Evolutionary conservation across 2,329 filamentous ascomycete species (phyloP).

Genomic region (Colletotrichum chlorophyti): DNA sequence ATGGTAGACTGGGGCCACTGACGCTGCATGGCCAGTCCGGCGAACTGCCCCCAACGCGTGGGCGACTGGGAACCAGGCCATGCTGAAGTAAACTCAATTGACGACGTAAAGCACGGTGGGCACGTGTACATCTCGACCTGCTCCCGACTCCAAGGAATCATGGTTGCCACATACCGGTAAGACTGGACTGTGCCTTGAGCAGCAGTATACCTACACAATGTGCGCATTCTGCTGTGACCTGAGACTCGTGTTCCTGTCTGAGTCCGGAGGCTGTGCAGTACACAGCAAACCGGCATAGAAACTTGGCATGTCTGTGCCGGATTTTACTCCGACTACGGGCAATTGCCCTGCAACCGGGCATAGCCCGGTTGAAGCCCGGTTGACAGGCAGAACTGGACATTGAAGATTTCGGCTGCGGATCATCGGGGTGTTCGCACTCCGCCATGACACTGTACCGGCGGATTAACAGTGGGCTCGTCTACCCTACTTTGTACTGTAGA

Average conservation of each 20-base stretch:
- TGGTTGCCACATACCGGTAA: too few species aligned
- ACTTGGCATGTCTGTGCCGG: too few species aligned
- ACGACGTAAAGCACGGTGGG: neutral
- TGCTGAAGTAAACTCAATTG: slow-evolving; percentile 10
- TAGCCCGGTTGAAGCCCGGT: too few species aligned
- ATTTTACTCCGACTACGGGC: neutral
- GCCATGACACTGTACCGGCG: neutral
- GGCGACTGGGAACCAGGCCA: slow-evolving; percentile 8
- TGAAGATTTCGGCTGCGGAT: neutral
- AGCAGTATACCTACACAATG: too few species aligned
- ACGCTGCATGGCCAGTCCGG: neutral
- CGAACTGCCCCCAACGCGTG: neutral
- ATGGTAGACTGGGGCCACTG: neutral
- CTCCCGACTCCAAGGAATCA: neutral
- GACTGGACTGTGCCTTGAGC: neutral
- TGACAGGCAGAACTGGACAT: neutral
- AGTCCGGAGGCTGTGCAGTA: neutral
- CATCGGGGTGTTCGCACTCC: neutral
- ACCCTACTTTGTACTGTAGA: too few species aligned
- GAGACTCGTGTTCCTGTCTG: neutral
- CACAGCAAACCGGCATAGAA: neutral
- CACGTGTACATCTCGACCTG: too few species aligned
- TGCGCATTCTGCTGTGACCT: too few species aligned
- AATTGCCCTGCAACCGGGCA: neutral
- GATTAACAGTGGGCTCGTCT: too few species aligned